Conservation (phyloP, 306 rosid species). For the Quercus aquifolioides region DNA sequence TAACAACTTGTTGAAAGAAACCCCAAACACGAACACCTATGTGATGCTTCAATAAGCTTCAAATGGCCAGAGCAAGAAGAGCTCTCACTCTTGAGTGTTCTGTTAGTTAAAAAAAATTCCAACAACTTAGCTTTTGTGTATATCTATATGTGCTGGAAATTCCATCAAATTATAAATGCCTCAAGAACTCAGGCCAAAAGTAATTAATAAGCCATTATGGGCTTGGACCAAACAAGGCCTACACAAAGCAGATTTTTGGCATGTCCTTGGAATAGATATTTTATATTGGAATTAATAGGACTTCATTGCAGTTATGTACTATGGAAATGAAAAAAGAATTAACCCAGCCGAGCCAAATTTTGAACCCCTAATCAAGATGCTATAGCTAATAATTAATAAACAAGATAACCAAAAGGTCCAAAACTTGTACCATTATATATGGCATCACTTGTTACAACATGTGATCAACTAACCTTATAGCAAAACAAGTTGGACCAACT, state of each 20-base stretch:
- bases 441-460: not conserved
- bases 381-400: not conserved
- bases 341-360: not conserved
- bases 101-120: too few species aligned
- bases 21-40: too few species aligned
- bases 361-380: not conserved
- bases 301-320: not conserved
- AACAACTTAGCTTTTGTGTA: too few species aligned
- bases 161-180: too few species aligned
- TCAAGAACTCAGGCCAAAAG: too few species aligned
- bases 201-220: too few species aligned
- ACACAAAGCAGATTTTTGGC: not conserved
- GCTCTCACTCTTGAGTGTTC: too few species aligned
- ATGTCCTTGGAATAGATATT: not conserved
- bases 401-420: not conserved
- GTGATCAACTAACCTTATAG: not conserved
- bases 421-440: not conserved
- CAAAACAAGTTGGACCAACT: not conserved
- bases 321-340: not conserved
- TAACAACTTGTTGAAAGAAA: too few species aligned
- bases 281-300: not conserved
- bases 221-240: too few species aligned
- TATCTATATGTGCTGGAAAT: too few species aligned
- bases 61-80: too few species aligned
- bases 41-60: too few species aligned